Evolutionary conservation across 73 alveolate genomes (phyloP).

Genomic region (Urostyla sp.): DNA sequence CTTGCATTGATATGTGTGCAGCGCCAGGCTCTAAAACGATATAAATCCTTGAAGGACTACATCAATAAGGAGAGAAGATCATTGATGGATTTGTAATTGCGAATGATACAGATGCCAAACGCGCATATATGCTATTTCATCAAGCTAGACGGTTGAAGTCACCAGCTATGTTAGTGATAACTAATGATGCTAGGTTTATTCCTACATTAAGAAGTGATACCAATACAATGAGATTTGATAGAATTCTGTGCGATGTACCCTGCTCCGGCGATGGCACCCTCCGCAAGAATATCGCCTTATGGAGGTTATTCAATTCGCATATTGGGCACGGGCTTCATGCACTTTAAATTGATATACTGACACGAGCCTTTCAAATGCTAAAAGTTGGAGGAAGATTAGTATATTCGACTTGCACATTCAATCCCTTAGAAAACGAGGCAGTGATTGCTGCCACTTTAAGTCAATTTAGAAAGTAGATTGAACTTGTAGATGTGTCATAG

Average conservation of each 20-base stretch:
- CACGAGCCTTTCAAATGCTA: constrained; percentile 81
- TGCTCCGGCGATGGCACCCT: constrained; percentile 97
- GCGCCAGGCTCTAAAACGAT: constrained; percentile 96
- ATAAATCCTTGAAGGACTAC: constrained; percentile 84
- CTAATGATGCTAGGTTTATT: constrained; percentile 83
- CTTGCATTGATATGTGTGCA: constrained; percentile 92
- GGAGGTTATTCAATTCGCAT: constrained; percentile 88
- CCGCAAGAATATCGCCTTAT: constrained; percentile 83
- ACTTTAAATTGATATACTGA: constrained; percentile 78
- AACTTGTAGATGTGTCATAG: constrained; percentile 76
- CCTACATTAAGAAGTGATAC: constrained; percentile 74
- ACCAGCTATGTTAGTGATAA: constrained; percentile 78
- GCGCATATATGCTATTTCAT: constrained; percentile 94
- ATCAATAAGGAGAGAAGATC: constrained; percentile 67
- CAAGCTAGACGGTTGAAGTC: constrained; percentile 74
- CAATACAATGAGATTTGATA: constrained; percentile 69
- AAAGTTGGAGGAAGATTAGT: constrained; percentile 87
- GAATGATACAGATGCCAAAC: constrained; percentile 88
- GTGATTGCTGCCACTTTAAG: constrained; percentile 80
- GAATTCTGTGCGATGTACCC: constrained; percentile 94
- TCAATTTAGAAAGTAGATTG: constrained; percentile 75
- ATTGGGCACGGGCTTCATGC: constrained; percentile 81
- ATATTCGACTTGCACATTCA: constrained; percentile 89
- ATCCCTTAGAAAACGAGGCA: constrained; percentile 94
- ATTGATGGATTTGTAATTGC: constrained; percentile 94